Conservation (phyloP, 176 grass and related monocot genomes). For the Aegilops sharonensis region DNA sequence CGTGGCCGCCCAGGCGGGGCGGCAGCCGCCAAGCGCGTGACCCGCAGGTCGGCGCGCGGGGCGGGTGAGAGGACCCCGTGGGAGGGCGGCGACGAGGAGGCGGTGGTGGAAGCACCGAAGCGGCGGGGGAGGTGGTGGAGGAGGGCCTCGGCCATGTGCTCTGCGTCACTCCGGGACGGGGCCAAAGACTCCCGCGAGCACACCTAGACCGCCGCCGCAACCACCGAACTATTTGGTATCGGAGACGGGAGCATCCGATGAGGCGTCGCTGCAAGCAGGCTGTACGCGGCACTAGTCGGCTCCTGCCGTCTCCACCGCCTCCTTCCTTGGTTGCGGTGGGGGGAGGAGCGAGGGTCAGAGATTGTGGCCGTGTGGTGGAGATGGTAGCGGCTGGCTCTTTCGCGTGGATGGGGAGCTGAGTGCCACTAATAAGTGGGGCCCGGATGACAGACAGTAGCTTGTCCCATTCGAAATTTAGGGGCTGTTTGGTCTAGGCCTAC, state of each 20-base stretch:
- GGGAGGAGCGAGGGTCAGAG: neutral
- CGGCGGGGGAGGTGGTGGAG: constrained; percentile 25
- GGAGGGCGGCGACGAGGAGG: constrained; percentile 5
- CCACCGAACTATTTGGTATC: neutral
- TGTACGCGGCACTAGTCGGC: neutral
- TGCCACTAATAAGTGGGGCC: too few species aligned
- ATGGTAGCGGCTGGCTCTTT: constrained; percentile 8
- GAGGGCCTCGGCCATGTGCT: constrained; percentile 60
- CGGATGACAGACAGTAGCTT: too few species aligned
- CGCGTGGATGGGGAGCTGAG: constrained; percentile 5
- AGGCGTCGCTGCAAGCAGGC: neutral
- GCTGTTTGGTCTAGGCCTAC: too few species aligned
- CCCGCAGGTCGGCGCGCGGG: constrained; percentile 22
- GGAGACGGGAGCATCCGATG: constrained; percentile 21
- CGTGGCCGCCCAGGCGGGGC: constrained; percentile 16
- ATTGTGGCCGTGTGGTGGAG: constrained; percentile 13
- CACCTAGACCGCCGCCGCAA: constrained; percentile 23
- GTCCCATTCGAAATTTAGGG: too few species aligned
- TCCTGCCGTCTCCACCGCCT: neutral
- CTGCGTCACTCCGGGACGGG: neutral
- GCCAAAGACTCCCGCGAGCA: neutral
- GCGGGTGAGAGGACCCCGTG: constrained; percentile 17
- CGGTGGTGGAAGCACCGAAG: constrained; percentile 9
- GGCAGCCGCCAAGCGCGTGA: neutral
- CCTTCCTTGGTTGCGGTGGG: neutral